Base-by-base conservation (phyloP, 495 filamentous ascomycete genomes). In the Oidiodendron maius region DNA sequence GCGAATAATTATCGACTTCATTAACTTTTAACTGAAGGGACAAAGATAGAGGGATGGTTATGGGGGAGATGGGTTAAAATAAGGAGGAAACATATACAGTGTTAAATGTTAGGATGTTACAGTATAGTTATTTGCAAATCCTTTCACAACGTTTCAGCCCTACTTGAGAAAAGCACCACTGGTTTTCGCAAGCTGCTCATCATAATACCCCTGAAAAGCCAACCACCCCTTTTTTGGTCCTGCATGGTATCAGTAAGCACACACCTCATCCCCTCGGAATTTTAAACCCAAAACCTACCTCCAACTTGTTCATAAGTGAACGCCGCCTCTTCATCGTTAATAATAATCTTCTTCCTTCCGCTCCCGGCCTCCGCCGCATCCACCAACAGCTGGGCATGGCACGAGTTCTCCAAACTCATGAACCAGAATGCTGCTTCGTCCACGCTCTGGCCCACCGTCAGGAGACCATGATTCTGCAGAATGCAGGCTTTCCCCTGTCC, bases 351-450 rank as follows among this genome's bases (percentile, higher is more conserved):
- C 67, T 80, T 74, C 34, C 75, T 68, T 6, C 78, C 61, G n/a
- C 71, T 74, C 18, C 68, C 77, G 1, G 71, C 74, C 20, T 45
- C 28, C 1, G 81, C 81, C 1, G 80, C 80, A 49, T 84, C 81
- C 0, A 78, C 81, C 36, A 86, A 64, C 21, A 86, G 63, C 57
- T 86, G 82, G 8, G 78, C 76, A 37, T 83, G 79, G 51, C 81
- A 86, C 20, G 77, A 77, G 53, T 79, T 72, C 46, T 86, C 82
- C 18, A 86, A 63, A 53, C 76, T 80, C 17, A 79, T 68, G 53
- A 84, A 85, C 67, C 82, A 81, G 53, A 82, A 83, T 1, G 80
- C 82, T 0, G 81, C 82, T 52, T 81, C 81, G 48, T 84, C 82
- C 12, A 86, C 77, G 9, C 73, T 82, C 10, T 67, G 64, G 4